Evolutionary conservation across 2,329 filamentous ascomycete genomes (phyloP), one percentile per base, ranked within the genome.

Genomic region (Neonectria magnoliae): DNA sequence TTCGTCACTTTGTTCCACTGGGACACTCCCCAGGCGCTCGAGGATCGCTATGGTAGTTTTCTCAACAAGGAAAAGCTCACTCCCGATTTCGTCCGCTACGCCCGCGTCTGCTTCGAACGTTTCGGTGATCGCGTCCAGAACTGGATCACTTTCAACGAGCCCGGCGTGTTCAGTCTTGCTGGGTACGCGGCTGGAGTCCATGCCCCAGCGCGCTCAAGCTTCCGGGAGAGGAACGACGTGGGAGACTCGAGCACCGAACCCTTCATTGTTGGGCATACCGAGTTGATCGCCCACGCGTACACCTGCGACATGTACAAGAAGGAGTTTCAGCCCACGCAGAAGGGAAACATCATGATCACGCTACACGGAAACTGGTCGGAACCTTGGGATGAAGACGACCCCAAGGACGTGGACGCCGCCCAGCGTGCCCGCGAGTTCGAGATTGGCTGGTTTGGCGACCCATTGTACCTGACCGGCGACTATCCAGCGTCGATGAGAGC

Each of bases 1-100:
- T 83, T 90, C 69, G 80, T 90, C 57, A 91, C 88, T 1, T 80
- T 91, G 3, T 90, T 87, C 75, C 88, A 91, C 71, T 90, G 88
- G 88, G 88, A 91, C 76, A 81, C 88, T 1, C 88, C 88, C 10
- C 70, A 72, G 20, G 47, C 61, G 0, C 50, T 72, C 5, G 66
- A 70, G 38, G 69, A 72, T 27, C 69, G 70, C 1, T 72, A 72
- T 3, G 68, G 69, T 0, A 68, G 70, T 27, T 69, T 72, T 55
- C 33, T 72, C 4, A 22, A 71, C 57, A 71, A 72, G 22, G 68
- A 72, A 4, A 56, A 38, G 2, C 67, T 68, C 7, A 70, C 68
- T 0, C 66, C 68, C 2, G 70, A 72, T n/a, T 72, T 71, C 2
- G 33, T 71, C 16, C 69, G 68, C 11, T 72, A 72, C 27, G 69